phyloP scores from a whole-genome alignment of 768 basidiomycete species.

The Gloeostereum incarnatum region DNA sequence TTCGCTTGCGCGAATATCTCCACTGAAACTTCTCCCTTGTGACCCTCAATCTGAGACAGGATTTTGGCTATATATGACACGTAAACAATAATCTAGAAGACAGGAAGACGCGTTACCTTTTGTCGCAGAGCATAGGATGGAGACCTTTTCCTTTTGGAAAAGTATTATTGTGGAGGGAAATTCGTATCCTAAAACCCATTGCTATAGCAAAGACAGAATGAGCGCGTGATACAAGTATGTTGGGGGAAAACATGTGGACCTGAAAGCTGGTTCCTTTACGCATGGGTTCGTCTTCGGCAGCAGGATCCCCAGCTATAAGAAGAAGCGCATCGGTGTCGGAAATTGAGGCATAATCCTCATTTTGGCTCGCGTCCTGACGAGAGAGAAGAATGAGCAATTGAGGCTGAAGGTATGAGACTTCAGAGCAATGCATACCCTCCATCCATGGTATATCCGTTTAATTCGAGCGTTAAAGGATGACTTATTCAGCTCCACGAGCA shows the following conservation, averaged over 20 bases:
- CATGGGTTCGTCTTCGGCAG: slow-evolving; percentile 81
- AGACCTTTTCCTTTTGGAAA: slow-evolving; percentile 68
- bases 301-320: slow-evolving; percentile 69
- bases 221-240: slow-evolving; percentile 7
- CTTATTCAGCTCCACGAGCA: slow-evolving; percentile 72
- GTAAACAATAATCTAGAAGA: slow-evolving; percentile 3
- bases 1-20: slow-evolving; percentile 76
- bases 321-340: slow-evolving; percentile 62
- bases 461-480: slow-evolving; percentile 44
- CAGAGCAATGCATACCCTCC: slow-evolving; percentile 39
- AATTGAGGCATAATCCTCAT: slow-evolving; percentile 66
- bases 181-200: slow-evolving; percentile 95
- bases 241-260: slow-evolving; percentile 32
- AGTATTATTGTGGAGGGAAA: slow-evolving; percentile 91
- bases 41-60: slow-evolving; percentile 64
- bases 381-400: slow-evolving; percentile 9
- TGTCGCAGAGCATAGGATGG: slow-evolving; percentile 77
- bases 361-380: slow-evolving; percentile 49
- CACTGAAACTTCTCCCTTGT: slow-evolving; percentile 48
- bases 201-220: slow-evolving; percentile 36
- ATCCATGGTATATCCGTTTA: slow-evolving; percentile 48
- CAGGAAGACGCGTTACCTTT: slow-evolving; percentile 50
- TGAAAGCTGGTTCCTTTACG: slow-evolving; percentile 89
- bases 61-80: slow-evolving; percentile 58
- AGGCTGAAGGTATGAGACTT: slow-evolving; percentile 3